Percentiles rank a stretch among this genome's conserved stretches.
phyloP scores from a whole-genome alignment of 1,284 basidiomycete genomes.

The Rhizoctonia solani region DNA sequence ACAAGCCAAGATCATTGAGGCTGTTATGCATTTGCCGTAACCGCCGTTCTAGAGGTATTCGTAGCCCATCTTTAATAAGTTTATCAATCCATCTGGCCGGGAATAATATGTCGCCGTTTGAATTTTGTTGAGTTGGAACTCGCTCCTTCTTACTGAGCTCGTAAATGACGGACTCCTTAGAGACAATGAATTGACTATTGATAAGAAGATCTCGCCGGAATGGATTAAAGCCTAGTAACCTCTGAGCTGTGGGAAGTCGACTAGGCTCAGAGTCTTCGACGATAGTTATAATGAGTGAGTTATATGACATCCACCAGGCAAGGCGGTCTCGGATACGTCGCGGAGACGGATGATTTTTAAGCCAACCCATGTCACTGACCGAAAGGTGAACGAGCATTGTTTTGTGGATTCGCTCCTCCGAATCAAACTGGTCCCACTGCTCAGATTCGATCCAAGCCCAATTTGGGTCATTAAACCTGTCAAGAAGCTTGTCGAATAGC shows the following conservation, averaged over 20 bases:
- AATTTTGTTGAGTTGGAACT: neutral
- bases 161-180: constrained; percentile 1
- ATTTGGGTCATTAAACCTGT: too few relatives aligned
- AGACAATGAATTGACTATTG: neutral
- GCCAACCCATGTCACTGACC: constrained; percentile 1
- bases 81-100: constrained; percentile 6
- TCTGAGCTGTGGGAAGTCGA: neutral
- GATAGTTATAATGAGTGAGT: neutral
- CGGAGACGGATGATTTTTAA: neutral
- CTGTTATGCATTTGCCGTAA: neutral
- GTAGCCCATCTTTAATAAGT: neutral
- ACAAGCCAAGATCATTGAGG: neutral
- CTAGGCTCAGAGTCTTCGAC: neutral
- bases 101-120: neutral
- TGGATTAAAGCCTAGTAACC: constrained; percentile 14
- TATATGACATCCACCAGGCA: neutral
- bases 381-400: neutral
- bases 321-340: neutral
- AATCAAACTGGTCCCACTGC: neutral
- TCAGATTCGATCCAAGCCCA: too few relatives aligned
- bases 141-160: neutral
- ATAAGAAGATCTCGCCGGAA: neutral
- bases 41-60: neutral
- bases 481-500: too few relatives aligned
- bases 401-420: neutral